Base-by-base conservation (phyloP, 371 early-diverging fungal species). In the Syncephalastrum monosporum region DNA sequence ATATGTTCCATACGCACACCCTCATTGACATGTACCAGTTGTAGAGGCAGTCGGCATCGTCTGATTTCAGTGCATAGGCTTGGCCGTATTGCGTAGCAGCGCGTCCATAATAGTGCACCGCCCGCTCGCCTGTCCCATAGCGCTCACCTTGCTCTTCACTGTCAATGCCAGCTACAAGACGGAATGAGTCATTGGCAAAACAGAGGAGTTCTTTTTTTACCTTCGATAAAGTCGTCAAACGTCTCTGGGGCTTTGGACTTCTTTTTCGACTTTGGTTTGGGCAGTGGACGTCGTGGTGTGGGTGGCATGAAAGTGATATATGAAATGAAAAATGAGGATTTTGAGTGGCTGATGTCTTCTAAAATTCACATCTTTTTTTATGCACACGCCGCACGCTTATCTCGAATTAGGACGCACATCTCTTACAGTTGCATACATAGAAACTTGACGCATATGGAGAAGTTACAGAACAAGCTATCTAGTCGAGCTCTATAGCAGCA, bases 61-160 rank as follows among this genome's bases (percentile, higher is more conserved):
- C 58, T 16, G 68, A 67, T 47, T 82, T 84, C 47, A 86, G 66
- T 0, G 56, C 60, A 51, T 79, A 76, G 4, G 89, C 88, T 46
- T 82, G 81, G 47, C 68, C 71, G 64, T 88, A 90, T 74, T 81
- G 78, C 46, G 81, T 82, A n/a, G 72, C 75, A 14, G 88, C 84
- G 50, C 73, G 75, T 54, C 85, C 86, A 57, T 87, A 91, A 50
- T 80, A 82, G 7, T 86, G 73, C 38, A 81, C 61, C 5, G 89
- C 82, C 63, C 88, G 85, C 7, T 83, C 86, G 5, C 87, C 87
- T 41, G 74, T 78, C 1, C 57, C 76, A 65, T 88, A 88, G 14
- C 89, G 77, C 59, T 87, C 87, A 13, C 89, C 91, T 73, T 86
- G 81, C 50, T 86, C 87, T 63, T 89, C 89, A 50, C 75, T 68